A percentile compares a stretch with the other conserved stretches of the same genome.
These are phyloP conservation scores for Ganoderma meredithae DNA, from an alignment of 1,284 basidiomycete species.

Conservation along the genomic window DNA sequence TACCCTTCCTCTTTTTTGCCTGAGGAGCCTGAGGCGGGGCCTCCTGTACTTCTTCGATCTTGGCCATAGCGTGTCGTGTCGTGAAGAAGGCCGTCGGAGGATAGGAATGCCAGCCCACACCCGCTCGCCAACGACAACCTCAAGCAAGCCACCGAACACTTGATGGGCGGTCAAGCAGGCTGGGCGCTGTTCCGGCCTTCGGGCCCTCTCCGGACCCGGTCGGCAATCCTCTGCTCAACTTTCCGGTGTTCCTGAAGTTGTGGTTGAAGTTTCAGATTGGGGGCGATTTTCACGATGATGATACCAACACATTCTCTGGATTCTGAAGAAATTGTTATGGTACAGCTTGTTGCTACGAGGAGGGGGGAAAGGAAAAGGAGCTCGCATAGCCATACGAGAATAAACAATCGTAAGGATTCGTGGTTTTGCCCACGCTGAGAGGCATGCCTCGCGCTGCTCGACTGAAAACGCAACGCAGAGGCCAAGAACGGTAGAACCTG, in stretches of 20 bases:
- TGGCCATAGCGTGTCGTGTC: conserved; percentile 23
- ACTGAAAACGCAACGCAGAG: background rate
- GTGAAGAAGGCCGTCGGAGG: conserved; percentile 9
- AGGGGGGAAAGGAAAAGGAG: background rate
- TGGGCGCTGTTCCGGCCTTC: background rate
- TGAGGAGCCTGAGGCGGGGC: conserved; percentile 7
- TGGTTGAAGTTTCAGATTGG: background rate
- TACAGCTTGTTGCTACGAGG: conserved; percentile 1
- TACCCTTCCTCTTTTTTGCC: conserved; percentile 22
- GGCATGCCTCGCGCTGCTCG: background rate
- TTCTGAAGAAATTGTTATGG: background rate
- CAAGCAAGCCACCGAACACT: background rate
- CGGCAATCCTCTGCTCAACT: background rate
- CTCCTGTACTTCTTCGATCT: conserved; percentile 25
- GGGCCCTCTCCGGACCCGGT: background rate
- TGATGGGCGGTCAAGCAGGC: background rate
- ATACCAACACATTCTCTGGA: background rate
- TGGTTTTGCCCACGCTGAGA: background rate
- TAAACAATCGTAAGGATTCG: conserved; percentile 1
- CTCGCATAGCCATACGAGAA: conserved; percentile 4
- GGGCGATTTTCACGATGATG: background rate
- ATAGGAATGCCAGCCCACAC: background rate
- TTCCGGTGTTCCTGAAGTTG: background rate
- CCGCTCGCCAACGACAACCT: background rate
- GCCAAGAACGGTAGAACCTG: background rate